Percentiles rank a stretch among this genome's conserved stretches.
Evolutionary conservation across 495 filamentous ascomycete species (phyloP).

Genomic region (Tirmania nivea): DNA sequence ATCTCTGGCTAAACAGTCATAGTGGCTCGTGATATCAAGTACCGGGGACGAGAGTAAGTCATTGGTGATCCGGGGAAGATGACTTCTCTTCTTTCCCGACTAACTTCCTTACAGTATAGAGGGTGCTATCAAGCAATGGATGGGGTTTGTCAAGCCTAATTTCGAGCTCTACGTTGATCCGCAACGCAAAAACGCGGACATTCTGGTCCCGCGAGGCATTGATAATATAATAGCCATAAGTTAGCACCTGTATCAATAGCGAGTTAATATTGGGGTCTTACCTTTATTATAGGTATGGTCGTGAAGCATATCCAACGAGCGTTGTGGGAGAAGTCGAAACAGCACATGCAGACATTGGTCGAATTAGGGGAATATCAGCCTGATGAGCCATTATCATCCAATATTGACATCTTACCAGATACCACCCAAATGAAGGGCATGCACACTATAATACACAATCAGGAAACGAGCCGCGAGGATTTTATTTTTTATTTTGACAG

Average conservation of each 20-base stretch:
- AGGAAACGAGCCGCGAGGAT: slow-evolving; percentile 58
- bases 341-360: slow-evolving; percentile 54
- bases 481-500: slow-evolving; percentile 96
- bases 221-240: slow-evolving; percentile 83
- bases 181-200: slow-evolving; percentile 69
- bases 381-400: slow-evolving; percentile 47
- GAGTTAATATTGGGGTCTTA: not conserved
- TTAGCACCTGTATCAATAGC: slow-evolving; percentile 21
- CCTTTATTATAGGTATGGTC: slow-evolving; percentile 45
- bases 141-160: slow-evolving; percentile 83
- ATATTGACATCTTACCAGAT: slow-evolving; percentile 46
- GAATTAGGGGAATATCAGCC: slow-evolving; percentile 45
- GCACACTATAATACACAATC: slow-evolving; percentile 74
- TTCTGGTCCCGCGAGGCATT: slow-evolving; percentile 85
- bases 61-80: not conserved
- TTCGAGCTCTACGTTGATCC: slow-evolving; percentile 79
- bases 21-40: slow-evolving; percentile 19
- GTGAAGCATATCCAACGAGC: slow-evolving; percentile 70
- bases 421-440: slow-evolving; percentile 65
- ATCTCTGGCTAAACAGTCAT: slow-evolving; percentile 1
- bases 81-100: no score
- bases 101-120: slow-evolving; percentile 31
- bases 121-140: slow-evolving; percentile 97
- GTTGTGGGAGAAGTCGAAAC: slow-evolving; percentile 61
- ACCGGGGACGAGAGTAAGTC: slow-evolving; percentile 18